Base-by-base conservation (phyloP, 1,284 basidiomycete species). In the Paramarasmius palmivorus region DNA sequence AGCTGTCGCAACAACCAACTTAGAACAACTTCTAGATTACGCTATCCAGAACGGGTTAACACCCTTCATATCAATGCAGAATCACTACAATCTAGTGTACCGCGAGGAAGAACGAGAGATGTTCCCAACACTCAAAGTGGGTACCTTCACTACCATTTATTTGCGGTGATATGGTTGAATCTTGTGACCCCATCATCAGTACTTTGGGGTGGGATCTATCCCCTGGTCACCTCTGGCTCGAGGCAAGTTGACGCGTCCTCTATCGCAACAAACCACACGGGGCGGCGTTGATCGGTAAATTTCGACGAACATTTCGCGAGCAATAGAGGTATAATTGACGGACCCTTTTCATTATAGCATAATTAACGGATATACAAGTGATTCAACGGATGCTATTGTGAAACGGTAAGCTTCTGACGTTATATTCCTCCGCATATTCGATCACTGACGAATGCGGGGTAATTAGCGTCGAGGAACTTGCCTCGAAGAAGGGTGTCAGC, bases 51-150 rank as follows among this genome's bases (percentile, higher is more conserved):
- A 86, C 65, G 75, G 77, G 17, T 71, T 86, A 26, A 86, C 84
- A 0, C 82, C 80, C 0, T 86, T 87, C 69, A 81, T 86, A 61
- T 82, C 79, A 10, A 88, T 89, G 86, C 88, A 90, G 64, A 86
- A 86, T 63, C 82, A 81, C 52, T 76, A 83, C 62, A 78, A 65
- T 37, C 62, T 82, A 1, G 56, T 81, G 14, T 87, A 87, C 58
- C 73, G 85, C n/a, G 84, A 88, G 59, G 83, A 86, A 58, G 84
- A 85, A 63, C 71, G 83, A 10, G 84, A 88, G 66, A 86, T 88
- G 84, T 78, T 83, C 62, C 83, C 84, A 2, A 78, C 77, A 0
- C 64, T 81, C 17, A 78, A 79, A 64, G 78, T 22, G 7, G 4
- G 9, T 32, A 32, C 76, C 14, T 44, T 45, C 39, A 8, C 58